Conservation (phyloP, 1,139 yeast genomes). For the Magnusiomyces starmeri region DNA sequence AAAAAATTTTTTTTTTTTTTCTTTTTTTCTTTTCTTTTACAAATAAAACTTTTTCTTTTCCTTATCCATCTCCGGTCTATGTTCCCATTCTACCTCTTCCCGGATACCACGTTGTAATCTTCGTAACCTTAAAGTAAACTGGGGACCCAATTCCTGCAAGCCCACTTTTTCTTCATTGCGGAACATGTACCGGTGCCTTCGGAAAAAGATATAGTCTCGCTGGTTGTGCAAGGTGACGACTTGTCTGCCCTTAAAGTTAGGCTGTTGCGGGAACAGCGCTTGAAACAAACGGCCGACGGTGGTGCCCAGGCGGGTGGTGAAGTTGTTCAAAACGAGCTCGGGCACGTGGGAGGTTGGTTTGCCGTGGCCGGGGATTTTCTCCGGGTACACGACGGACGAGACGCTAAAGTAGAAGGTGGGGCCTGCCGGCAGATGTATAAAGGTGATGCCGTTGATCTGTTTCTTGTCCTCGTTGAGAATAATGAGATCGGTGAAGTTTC, state of each 20-base stretch:
- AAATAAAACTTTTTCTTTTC: constrained; percentile 83
- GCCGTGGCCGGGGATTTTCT: constrained; percentile 72
- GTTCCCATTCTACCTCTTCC: constrained; percentile 95
- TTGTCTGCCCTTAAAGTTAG: constrained; percentile 92
- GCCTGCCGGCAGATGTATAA: constrained; percentile 88
- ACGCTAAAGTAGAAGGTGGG: constrained; percentile 90
- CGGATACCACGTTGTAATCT: constrained; percentile 85
- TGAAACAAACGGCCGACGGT: constrained; percentile 90
- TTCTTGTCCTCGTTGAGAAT: constrained; percentile 93
- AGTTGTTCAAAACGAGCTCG: constrained; percentile 84
- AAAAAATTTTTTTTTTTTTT: not conserved
- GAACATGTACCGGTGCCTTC: constrained; percentile 90
- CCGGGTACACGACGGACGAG: constrained; percentile 54
- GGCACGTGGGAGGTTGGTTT: constrained; percentile 85
- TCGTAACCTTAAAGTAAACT: constrained; percentile 81
- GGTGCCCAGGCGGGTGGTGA: constrained; percentile 84
- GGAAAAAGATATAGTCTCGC: constrained; percentile 87
- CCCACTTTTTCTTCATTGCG: constrained; percentile 89
- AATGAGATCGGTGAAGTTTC: constrained; percentile 80
- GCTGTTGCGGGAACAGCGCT: constrained; percentile 82
- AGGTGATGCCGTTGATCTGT: constrained; percentile 81
- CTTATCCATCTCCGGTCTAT: constrained; percentile 90
- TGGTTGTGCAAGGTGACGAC: constrained; percentile 94
- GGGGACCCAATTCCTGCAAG: constrained; percentile 92
- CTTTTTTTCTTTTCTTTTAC: not conserved